phyloP scores from a whole-genome alignment of 805 yeast species.

The Lipomyces chichibuensis region DNA sequence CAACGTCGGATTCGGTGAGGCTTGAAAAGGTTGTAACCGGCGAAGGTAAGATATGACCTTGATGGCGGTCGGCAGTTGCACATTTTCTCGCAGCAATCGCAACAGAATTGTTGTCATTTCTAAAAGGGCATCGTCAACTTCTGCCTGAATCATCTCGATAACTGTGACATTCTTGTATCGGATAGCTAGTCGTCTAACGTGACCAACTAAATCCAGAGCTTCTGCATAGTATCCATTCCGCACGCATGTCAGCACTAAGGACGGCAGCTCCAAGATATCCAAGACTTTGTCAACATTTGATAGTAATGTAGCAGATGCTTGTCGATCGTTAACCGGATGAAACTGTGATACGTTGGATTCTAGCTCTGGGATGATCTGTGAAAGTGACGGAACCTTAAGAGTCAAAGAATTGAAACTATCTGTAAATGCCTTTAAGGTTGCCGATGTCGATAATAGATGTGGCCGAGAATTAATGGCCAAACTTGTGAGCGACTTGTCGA shows the following conservation, averaged over 20 bases:
- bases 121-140: conserved; percentile 54
- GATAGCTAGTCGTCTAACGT: conserved; percentile 66
- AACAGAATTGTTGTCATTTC: conserved; percentile 74
- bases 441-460: conserved; percentile 29
- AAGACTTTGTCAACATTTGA: conserved; percentile 70
- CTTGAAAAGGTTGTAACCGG: conserved; percentile 52
- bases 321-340: conserved; percentile 30
- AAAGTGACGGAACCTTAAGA: conserved; percentile 24
- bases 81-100: conserved; percentile 68
- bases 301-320: conserved; percentile 48
- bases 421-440: conserved; percentile 33
- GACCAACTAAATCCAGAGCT: conserved; percentile 79
- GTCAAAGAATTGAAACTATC: conserved; percentile 35
- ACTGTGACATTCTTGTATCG: conserved; percentile 66
- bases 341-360: conserved; percentile 22
- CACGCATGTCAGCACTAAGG: conserved; percentile 80
- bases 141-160: conserved; percentile 57
- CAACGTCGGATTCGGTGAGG: conserved; percentile 39
- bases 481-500: conserved; percentile 33
- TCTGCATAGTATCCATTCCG: conserved; percentile 85
- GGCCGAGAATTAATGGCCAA: conserved; percentile 31
- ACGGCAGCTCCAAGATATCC: conserved; percentile 82
- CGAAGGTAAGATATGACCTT: conserved; percentile 77
- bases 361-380: conserved; percentile 18
- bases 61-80: conserved; percentile 75